phyloP scores from a whole-genome alignment of 805 yeast genomes.

The Lachancea sp. region DNA sequence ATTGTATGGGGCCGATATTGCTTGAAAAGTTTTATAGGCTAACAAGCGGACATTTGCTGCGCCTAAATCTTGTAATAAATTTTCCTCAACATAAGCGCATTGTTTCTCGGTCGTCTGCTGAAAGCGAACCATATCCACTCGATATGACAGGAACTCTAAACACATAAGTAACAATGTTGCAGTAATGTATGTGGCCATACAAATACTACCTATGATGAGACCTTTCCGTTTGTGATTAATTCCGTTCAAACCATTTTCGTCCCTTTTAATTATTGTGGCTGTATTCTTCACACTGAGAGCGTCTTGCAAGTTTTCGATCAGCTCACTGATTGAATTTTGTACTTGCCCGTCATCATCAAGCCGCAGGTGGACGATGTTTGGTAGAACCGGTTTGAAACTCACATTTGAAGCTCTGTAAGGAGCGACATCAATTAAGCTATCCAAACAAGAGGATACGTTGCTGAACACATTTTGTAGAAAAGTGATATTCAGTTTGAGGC shows the following conservation, averaged over 20 bases:
- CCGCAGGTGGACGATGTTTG: background rate
- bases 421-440: background rate
- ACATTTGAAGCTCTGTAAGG: background rate
- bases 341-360: background rate
- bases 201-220: background rate
- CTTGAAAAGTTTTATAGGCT: background rate
- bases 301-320: background rate
- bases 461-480: conserved; percentile 12
- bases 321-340: background rate
- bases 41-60: background rate
- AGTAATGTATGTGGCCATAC: background rate
- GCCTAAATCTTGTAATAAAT: background rate
- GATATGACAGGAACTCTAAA: conserved; percentile 1
- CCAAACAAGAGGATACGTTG: conserved; percentile 9
- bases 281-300: background rate
- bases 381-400: background rate
- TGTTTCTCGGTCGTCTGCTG: background rate
- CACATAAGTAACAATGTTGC: background rate
- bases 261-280: background rate
- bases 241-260: too few species aligned
- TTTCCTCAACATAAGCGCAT: background rate
- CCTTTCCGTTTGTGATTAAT: background rate
- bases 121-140: background rate
- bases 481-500: conserved; percentile 13
- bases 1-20: background rate